Conservation (phyloP, 768 basidiomycete species). For the Termitomyces sp. region DNA sequence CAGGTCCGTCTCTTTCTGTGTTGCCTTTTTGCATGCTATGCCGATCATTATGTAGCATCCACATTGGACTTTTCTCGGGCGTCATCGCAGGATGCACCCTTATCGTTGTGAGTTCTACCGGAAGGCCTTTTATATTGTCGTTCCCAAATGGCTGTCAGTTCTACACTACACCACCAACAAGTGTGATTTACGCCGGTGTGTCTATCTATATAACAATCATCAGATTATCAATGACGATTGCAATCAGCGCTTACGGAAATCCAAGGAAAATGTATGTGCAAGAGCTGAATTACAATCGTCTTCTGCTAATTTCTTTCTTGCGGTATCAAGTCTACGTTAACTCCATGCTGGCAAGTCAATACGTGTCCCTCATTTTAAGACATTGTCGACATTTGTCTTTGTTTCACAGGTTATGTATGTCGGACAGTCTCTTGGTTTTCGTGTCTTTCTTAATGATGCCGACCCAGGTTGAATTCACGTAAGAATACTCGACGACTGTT, state of each 20-base stretch:
- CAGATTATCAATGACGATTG: neutral
- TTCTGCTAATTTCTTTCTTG: neutral
- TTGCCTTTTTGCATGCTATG: too few species aligned
- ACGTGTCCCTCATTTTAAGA: neutral
- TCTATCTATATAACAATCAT: neutral
- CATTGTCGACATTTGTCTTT: neutral
- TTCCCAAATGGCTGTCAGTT: neutral
- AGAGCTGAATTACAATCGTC: neutral
- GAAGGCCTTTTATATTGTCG: neutral
- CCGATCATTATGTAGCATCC: neutral
- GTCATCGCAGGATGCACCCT: neutral
- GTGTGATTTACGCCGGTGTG: neutral
- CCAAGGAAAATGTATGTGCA: neutral
- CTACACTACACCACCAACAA: neutral
- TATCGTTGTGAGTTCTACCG: neutral
- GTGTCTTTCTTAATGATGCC: neutral
- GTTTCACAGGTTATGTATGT: neutral
- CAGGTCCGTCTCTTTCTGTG: neutral
- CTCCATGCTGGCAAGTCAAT: neutral
- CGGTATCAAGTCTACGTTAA: neutral
- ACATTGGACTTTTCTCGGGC: neutral
- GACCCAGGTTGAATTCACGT: neutral
- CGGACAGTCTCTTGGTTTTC: neutral
- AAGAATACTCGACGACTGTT: neutral
- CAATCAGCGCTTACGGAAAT: neutral